Evolutionary conservation across 2,329 filamentous ascomycete genomes (phyloP), one percentile per base, ranked within the genome.

Genomic region (Monosporascus sp.): DNA sequence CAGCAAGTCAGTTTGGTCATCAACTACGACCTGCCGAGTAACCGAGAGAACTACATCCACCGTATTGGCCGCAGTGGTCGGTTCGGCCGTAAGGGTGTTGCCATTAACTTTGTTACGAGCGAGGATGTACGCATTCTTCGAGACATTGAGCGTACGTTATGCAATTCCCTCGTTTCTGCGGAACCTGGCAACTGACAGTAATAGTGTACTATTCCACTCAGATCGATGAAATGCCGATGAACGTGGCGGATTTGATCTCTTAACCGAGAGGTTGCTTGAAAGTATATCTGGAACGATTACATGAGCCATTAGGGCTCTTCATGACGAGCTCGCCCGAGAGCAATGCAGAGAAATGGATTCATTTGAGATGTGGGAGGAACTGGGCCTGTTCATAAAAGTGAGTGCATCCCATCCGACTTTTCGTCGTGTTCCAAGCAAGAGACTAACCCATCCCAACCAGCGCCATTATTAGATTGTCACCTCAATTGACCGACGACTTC

Each of bases 11-110:
- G 89, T 57, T 78, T 99, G 67, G 94, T 99, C 58, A 99, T 99
- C 80, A 99, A 99, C 79, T 99, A 99, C 73, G 94, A 99, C 71
- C 79, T 99, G 55, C 94, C 94, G 3, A 94, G 89, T 74, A 97
- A 99, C 75, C 91, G 94, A 81, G 94, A 99, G 76, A 99, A 99
- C 78, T 99, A 99, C 74, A 97, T 99, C 73, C 94, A 99, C 78
- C 88, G 94, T 64, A 99, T 99, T 65, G 94, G 94, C 70, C 86
- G 94, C 70, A 94, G 90, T 70, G 94, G 94, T 64, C 85, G 94
- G 63, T 99, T 99, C 66, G 94, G 94, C 66, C 85, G 94, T 67
- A 99, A 99, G 79, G 94, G 94, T 81, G 94, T 99, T 61, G 94
- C 94, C 38, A 99, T 99, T 81, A 99, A 99, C 79, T 99, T 99